These are phyloP conservation scores for Tricholoma bakamatsutake DNA, from an alignment of 768 basidiomycete genomes.

Conservation along the genomic window DNA sequence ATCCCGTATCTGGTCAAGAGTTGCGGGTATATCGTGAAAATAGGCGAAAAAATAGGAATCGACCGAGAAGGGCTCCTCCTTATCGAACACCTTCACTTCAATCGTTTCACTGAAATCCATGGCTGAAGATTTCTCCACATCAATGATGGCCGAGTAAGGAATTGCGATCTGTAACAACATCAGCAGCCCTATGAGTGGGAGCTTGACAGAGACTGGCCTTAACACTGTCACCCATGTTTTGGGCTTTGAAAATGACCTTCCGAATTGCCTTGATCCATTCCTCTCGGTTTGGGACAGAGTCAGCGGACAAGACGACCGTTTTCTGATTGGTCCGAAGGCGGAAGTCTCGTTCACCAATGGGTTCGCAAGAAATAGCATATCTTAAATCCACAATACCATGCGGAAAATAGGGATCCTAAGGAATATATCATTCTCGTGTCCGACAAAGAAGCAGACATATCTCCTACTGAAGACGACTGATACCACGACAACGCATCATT, in stretches of 20 bases:
- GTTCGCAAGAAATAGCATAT: conserved; percentile 87
- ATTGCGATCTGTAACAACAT: conserved; percentile 66
- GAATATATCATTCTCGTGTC: conserved; percentile 11
- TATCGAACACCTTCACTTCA: conserved; percentile 88
- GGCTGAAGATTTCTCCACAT: conserved; percentile 81
- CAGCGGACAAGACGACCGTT: conserved; percentile 62
- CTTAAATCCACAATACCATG: conserved; percentile 94
- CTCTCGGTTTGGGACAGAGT: conserved; percentile 77
- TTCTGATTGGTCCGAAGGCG: conserved; percentile 81
- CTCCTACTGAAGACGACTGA: conserved; percentile 77
- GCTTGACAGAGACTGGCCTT: conserved; percentile 47
- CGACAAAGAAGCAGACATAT: background rate
- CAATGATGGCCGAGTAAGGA: conserved; percentile 83
- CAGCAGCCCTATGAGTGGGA: background rate
- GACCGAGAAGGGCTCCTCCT: conserved; percentile 67
- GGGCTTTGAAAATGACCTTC: conserved; percentile 92
- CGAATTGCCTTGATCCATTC: conserved; percentile 96
- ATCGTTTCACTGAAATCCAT: conserved; percentile 97
- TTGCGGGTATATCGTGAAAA: conserved; percentile 73
- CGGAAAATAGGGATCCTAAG: conserved; percentile 94
- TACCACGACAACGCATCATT: conserved; percentile 98
- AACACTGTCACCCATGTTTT: conserved; percentile 94
- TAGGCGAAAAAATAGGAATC: conserved; percentile 96
- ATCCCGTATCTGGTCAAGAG: conserved; percentile 77
- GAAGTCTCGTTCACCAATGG: conserved; percentile 71